Conservation (phyloP, 2,329 filamentous ascomycete genomes). For the Chrysoporthe cubensis region DNA sequence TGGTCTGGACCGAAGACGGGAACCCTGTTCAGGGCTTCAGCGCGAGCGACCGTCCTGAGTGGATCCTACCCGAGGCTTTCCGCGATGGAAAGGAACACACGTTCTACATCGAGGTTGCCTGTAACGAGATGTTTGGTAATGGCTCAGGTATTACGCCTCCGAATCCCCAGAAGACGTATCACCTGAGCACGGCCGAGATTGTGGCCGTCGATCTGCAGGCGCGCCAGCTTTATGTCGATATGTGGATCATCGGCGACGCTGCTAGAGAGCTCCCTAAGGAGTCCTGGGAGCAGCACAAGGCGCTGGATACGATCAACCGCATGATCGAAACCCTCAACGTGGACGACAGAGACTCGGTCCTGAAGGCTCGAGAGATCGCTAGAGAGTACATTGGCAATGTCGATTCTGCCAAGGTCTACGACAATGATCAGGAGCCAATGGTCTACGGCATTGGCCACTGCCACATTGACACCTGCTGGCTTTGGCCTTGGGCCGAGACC, state of each 20-base stretch:
- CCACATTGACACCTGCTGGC: slow-evolving; percentile 97
- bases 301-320: slow-evolving; percentile 78
- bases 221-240: slow-evolving; percentile 83
- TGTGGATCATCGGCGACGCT: slow-evolving; percentile 94
- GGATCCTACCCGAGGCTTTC: slow-evolving; percentile 82
- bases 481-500: slow-evolving; percentile 98
- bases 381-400: slow-evolving; percentile 81
- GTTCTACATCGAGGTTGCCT: slow-evolving; percentile 98
- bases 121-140: slow-evolving; percentile 98
- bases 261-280: slow-evolving; percentile 88
- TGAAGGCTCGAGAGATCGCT: slow-evolving; percentile 80
- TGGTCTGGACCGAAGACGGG: slow-evolving; percentile 92
- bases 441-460: slow-evolving; percentile 94
- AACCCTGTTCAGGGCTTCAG: slow-evolving; percentile 89
- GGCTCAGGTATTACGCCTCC: slow-evolving; percentile 88
- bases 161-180: slow-evolving; percentile 80
- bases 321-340: slow-evolving; percentile 91
- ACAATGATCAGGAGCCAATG: slow-evolving; percentile 71
- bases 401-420: slow-evolving; percentile 83
- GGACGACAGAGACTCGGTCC: slow-evolving; percentile 76
- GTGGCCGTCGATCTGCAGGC: slow-evolving; percentile 87
- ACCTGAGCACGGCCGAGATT: slow-evolving; percentile 78
- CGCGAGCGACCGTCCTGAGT: slow-evolving; percentile 86
- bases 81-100: slow-evolving; percentile 84
- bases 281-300: slow-evolving; percentile 87